Evolutionary conservation across 2,329 filamentous ascomycete species (phyloP), one percentile per base, ranked within the genome.

Genomic region (Colletotrichum somersetense): DNA sequence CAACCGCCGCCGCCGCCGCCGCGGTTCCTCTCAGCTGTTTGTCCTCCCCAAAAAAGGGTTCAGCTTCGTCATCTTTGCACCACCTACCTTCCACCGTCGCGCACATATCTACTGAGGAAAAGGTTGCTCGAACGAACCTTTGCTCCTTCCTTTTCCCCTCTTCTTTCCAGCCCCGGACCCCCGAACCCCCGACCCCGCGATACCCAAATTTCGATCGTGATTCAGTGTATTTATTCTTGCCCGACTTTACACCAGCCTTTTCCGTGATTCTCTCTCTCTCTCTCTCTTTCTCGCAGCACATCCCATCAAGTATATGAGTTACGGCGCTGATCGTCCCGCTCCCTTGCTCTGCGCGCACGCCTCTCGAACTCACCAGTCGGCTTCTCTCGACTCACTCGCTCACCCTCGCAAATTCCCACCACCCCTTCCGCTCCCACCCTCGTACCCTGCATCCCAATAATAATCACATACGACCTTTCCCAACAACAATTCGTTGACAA

Each of bases 1-100:
- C 67, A 48, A n/a, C 55, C 35, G 52, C 42, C 61, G 63, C 38
- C 63, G 63, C 38, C 63, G 42, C 48, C 46, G 46, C 46, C 23
- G 50, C 50, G 26, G 26, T 61, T 67, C 35, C 57, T 52, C 30
- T 64, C 56, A 33, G 53, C 12, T 44, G 48, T n/a, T 48, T 30
- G 46, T 57, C 46, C 38, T 52, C 44, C 69, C 59, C 53, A 48
- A 65, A 46, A 65, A 14, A 58, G 40, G 26, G 56, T 42, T 50
- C 66, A 70, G 59, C 66, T 62, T 65, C 70, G 70, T 72, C 70
- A 72, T 72, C 55, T 72, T 70, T 65, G 55, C 61, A 72, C 44
- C 53, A 59, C 61, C n/a, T 50, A 33, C 42, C 53, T 12, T 38
- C 38, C 48, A 40, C 56, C 63, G 61, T 33, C 57, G 20, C 30